Base-by-base conservation (phyloP, 202 grass and related monocot species). In the Panicum hallii region DNA sequence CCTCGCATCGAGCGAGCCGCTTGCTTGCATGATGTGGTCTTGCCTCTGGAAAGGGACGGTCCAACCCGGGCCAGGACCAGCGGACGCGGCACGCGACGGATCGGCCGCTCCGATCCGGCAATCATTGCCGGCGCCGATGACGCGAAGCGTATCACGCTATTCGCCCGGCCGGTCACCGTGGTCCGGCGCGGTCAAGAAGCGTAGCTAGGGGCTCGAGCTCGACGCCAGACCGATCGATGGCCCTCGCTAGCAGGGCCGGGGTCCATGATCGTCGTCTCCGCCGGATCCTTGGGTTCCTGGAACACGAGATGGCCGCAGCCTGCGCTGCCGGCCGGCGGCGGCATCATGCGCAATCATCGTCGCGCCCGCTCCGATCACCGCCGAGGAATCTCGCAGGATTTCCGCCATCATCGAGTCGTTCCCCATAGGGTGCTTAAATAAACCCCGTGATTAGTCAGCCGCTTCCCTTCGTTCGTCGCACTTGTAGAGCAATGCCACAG, bases 341-440 rank as follows among this genome's bases (percentile, higher is more conserved):
- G 38, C 38, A 50, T 75, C 13, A 87, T 69, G 71, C 67, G 79
- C 79, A 61, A 77, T 82, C 85, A 82, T 30, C 77, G 19, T 19
- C 66, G n/a, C 56, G 34, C 30, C 43, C 26, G 10, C 10, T 19
- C 7, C 42, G 43, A 15, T 41, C 46, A n/a, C 23, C n/a, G 16
- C 53, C 55, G 7, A 60, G 40, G 56, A 79, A 74, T 74, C 67
- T 49, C 11, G 40, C 48, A 0, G n/a, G 12, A 43, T 46, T 48
- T 9, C 50, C 23, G 36, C 26, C 26, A 26, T 7, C 71, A 52
- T 75, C 80, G 63, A 22, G 30, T 11, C 8, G 9, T 28, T 15
- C 43, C 9, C 68, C 68, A 16, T 49, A 52, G 14, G 2, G 12
- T 5, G 5, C n/a, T 34, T 26, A 26, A 26, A 26, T 26, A 26